These are phyloP conservation scores for Articulospora tetracladia DNA, from an alignment of 495 filamentous ascomycete species.

Conservation along the genomic window DNA sequence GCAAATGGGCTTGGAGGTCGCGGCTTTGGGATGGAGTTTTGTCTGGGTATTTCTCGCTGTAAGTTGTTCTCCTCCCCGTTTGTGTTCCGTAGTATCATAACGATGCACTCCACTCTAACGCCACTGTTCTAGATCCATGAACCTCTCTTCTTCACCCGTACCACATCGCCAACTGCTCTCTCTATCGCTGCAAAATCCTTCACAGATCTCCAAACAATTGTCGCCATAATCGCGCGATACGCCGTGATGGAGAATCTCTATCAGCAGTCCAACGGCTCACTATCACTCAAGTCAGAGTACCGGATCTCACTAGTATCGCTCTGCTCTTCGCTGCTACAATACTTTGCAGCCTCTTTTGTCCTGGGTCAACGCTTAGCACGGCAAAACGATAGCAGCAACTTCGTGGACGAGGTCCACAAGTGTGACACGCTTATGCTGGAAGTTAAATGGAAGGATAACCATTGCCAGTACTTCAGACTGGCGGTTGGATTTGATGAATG, in stretches of 20 bases:
- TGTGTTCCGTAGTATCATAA: not conserved
- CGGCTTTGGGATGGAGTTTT: constrained; percentile 5
- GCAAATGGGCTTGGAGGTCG: constrained; percentile 6
- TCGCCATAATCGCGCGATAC: constrained; percentile 14
- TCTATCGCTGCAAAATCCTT: constrained; percentile 72
- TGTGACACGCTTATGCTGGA: not conserved
- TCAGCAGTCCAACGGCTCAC: constrained; percentile 1
- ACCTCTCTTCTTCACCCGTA: not conserved
- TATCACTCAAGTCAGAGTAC: constrained; percentile 13
- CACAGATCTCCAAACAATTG: constrained; percentile 2
- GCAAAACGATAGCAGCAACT: not conserved
- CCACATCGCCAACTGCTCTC: constrained; percentile 23
- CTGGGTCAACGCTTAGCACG: not conserved
- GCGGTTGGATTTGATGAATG: not conserved
- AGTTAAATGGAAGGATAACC: constrained; percentile 6
- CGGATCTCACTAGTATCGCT: constrained; percentile 1
- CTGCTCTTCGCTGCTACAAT: constrained; percentile 8
- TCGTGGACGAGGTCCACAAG: not conserved
- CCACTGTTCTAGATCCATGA: not conserved
- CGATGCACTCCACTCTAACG: too few species aligned
- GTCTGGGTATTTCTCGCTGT: not conserved
- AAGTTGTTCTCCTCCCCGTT: not conserved
- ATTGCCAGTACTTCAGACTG: constrained; percentile 11
- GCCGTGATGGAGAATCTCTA: constrained; percentile 22
- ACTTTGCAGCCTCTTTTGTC: not conserved